phyloP scores from a whole-genome alignment of 2,329 filamentous ascomycete genomes.

The Biscogniauxia sp. region DNA sequence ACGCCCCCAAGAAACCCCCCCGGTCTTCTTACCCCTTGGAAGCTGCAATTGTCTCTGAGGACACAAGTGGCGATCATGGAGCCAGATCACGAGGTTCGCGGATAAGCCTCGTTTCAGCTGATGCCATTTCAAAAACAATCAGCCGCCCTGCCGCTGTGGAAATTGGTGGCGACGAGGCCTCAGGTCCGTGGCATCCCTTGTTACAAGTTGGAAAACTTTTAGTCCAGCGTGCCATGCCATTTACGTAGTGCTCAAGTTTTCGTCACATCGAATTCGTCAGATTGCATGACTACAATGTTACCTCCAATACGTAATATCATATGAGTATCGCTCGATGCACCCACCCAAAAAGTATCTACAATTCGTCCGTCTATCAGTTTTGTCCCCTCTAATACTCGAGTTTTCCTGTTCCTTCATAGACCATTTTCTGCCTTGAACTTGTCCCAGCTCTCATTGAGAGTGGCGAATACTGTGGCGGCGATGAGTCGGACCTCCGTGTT shows the following conservation, averaged over 20 bases:
- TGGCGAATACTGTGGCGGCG: conserved; percentile 63
- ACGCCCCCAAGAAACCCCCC: background rate
- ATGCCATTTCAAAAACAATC: background rate
- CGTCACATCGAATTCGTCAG: background rate
- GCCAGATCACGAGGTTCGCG: background rate
- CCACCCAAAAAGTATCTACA: conserved; percentile 12
- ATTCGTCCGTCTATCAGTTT: conserved; percentile 1
- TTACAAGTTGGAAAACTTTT: background rate
- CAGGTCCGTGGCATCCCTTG: background rate
- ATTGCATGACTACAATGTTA: background rate
- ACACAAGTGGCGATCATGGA: background rate
- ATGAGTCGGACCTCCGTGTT: conserved; percentile 65
- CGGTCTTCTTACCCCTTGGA: background rate
- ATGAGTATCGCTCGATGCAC: background rate
- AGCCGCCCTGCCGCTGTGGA: background rate
- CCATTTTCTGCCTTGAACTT: conserved; percentile 70
- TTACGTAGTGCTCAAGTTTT: background rate
- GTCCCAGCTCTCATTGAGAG: conserved; percentile 71
- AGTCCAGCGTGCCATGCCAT: background rate
- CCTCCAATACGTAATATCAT: conserved; percentile 2
- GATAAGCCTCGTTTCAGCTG: background rate
- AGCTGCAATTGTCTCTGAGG: background rate
- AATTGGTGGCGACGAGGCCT: background rate
- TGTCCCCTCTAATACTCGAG: background rate
- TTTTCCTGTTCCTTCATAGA: conserved; percentile 40